Evolutionary conservation across 2,329 filamentous ascomycete genomes (phyloP).

Genomic region (Fusarium ramigenum): DNA sequence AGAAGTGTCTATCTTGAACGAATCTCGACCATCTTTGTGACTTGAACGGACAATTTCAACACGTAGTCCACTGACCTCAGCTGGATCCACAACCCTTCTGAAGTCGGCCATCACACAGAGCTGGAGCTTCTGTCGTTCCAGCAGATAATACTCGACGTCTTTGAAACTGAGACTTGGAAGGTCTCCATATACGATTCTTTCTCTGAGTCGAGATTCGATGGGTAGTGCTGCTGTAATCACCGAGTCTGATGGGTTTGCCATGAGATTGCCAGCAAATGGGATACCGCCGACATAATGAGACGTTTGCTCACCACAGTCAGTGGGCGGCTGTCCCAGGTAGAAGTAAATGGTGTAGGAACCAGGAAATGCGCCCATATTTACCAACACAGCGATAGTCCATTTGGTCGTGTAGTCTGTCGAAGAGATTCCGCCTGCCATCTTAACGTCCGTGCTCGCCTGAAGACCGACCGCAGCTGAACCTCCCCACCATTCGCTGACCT

Average conservation of each 20-base stretch:
- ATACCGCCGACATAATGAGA: neutral
- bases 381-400: conserved; percentile 64
- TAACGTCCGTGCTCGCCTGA: neutral
- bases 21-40: neutral
- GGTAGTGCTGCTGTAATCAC: neutral
- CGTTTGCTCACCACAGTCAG: neutral
- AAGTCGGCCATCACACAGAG: conserved; percentile 45
- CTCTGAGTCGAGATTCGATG: neutral
- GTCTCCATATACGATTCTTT: neutral
- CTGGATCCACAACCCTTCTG: conserved; percentile 39
- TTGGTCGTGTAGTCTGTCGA: conserved; percentile 59
- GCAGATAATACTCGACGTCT: conserved; percentile 54
- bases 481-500: conserved; percentile 63
- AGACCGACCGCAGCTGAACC: conserved; percentile 44
- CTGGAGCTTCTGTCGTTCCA: conserved; percentile 46
- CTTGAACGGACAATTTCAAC: conserved; percentile 46
- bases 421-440: conserved; percentile 28
- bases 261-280: neutral
- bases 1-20: conserved; percentile 30
- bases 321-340: neutral
- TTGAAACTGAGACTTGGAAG: neutral
- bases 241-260: neutral
- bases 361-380: neutral
- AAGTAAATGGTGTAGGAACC: neutral
- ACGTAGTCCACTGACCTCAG: conserved; percentile 43